These are phyloP conservation scores for Myriosclerotinia curreyana DNA, from an alignment of 2,329 filamentous ascomycete genomes.

Conservation along the genomic window DNA sequence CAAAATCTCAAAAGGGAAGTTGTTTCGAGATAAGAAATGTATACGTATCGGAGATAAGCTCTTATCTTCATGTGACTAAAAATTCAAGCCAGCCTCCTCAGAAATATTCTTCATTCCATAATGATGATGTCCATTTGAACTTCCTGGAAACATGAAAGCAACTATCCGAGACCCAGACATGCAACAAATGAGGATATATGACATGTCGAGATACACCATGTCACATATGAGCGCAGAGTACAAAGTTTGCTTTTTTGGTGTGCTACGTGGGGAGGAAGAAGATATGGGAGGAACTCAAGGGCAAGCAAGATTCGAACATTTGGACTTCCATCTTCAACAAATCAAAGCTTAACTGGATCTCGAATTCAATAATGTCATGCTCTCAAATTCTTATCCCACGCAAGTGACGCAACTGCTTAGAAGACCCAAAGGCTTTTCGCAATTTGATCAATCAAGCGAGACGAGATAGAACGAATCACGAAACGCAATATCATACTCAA, in stretches of 20 bases:
- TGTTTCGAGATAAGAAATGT: slow-evolving; percentile 6
- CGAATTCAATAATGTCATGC: too few relatives aligned
- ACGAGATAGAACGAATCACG: background rate
- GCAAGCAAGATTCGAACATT: background rate
- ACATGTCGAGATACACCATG: slow-evolving; percentile 1
- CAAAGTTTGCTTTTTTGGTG: background rate
- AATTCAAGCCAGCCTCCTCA: background rate
- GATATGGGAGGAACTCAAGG: background rate
- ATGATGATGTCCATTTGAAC: background rate
- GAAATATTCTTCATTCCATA: background rate
- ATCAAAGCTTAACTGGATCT: too few relatives aligned
- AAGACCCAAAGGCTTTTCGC: too few relatives aligned
- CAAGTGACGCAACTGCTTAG: too few relatives aligned
- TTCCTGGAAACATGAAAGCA: background rate
- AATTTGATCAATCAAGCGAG: background rate
- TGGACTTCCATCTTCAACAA: background rate
- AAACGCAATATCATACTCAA: background rate
- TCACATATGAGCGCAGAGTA: background rate
- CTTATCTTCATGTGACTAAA: slow-evolving; percentile 14
- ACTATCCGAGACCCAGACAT: slow-evolving; percentile 21
- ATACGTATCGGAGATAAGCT: slow-evolving; percentile 6
- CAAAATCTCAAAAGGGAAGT: slow-evolving; percentile 9
- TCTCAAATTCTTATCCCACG: too few relatives aligned
- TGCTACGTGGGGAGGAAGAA: background rate
- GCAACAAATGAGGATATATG: slow-evolving; percentile 18